Conservation (phyloP, 2,329 filamentous ascomycete species). For the Hypoxylon sp. region DNA sequence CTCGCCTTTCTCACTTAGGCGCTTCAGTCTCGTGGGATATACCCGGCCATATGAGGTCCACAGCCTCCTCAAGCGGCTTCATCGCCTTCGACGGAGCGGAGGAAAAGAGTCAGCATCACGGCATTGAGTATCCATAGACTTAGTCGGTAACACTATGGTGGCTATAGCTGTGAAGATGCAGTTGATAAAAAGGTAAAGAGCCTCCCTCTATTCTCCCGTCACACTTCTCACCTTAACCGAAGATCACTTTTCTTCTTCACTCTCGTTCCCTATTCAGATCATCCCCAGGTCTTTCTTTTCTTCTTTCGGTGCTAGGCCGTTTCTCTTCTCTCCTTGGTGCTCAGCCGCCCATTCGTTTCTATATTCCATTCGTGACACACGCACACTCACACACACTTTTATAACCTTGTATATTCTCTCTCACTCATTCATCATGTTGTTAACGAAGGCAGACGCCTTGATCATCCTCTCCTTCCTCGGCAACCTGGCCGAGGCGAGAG, state of each 20-base stretch:
- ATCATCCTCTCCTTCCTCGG: constrained; percentile 28
- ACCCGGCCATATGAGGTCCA: background rate
- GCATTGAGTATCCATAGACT: constrained; percentile 1
- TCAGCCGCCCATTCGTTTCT: constrained; percentile 29
- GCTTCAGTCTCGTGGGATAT: background rate
- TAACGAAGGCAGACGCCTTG: constrained; percentile 28
- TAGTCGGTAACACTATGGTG: background rate
- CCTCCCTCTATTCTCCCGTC: background rate
- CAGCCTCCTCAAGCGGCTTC: constrained; percentile 1
- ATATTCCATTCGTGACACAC: constrained; percentile 21
- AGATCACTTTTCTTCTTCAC: constrained; percentile 14
- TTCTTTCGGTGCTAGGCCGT: too few relatives aligned
- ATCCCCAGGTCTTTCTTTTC: constrained; percentile 25
- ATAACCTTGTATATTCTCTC: constrained; percentile 1
- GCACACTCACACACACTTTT: too few relatives aligned
- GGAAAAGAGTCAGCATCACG: too few relatives aligned
- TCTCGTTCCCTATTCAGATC: constrained; percentile 27
- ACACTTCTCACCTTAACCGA: background rate
- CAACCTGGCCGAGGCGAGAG: constrained; percentile 19
- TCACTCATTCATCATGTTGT: constrained; percentile 38
- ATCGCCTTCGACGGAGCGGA: background rate
- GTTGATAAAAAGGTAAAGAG: constrained; percentile 14
- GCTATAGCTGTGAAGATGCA: background rate
- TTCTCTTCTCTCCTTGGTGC: constrained; percentile 32
- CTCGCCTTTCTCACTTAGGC: constrained; percentile 12